Conservation (phyloP, 228 moss, liverwort and hornwort species). For the Sphagnum magellanicum region DNA sequence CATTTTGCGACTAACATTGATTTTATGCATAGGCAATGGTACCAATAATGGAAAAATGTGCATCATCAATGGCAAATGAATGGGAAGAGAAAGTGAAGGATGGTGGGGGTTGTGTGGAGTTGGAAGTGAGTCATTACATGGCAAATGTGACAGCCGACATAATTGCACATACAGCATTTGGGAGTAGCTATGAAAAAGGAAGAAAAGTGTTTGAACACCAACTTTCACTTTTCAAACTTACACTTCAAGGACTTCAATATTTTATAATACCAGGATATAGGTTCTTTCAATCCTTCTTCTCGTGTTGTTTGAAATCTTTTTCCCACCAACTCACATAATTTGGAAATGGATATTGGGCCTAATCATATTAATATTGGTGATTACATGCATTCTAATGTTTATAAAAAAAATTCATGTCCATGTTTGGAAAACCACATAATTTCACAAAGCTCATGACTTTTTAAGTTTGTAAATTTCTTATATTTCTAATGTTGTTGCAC, state of each 20-base stretch:
- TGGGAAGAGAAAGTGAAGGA: neutral
- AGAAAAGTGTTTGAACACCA: conserved; percentile 12
- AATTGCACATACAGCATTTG: conserved; percentile 20
- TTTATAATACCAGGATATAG: conserved; percentile 3
- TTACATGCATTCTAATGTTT: too few species aligned
- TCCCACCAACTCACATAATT: too few species aligned
- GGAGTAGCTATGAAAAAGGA: conserved; percentile 18
- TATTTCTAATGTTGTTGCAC: too few species aligned
- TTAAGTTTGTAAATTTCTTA: too few species aligned
- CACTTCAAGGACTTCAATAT: neutral
- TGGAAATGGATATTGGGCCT: too few species aligned
- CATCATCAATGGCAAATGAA: conserved; percentile 4
- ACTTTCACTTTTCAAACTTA: conserved; percentile 6
- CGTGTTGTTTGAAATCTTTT: neutral
- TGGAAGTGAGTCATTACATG: conserved; percentile 11
- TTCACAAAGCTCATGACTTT: too few species aligned
- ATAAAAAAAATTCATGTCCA: too few species aligned
- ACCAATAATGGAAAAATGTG: conserved; percentile 4
- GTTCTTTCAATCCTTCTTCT: neutral
- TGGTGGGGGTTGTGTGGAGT: conserved; percentile 10
- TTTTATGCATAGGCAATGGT: conserved; percentile 2
- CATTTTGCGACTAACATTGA: neutral
- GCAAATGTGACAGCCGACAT: conserved; percentile 16
- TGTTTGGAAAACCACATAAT: too few species aligned
- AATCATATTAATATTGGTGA: too few species aligned